phyloP scores from a whole-genome alignment of 2,329 filamentous ascomycete species.

The Talaromyces funiculosus region DNA sequence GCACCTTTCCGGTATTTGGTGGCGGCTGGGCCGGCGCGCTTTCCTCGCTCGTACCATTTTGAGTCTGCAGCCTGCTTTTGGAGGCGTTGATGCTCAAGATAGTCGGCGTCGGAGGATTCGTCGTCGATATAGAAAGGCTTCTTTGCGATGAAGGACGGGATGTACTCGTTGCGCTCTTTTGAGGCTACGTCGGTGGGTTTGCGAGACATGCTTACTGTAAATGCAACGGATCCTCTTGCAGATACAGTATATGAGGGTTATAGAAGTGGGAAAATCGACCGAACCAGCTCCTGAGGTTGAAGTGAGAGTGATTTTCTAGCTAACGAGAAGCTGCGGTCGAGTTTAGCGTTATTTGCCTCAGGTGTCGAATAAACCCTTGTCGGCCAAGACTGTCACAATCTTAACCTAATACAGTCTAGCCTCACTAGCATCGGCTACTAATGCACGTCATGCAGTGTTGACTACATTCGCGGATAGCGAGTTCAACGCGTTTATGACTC shows the following conservation, averaged over 20 bases:
- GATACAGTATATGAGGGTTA: background rate
- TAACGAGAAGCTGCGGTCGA: background rate
- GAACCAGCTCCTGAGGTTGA: background rate
- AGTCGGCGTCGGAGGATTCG: slow-evolving; percentile 70
- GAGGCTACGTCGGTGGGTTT: slow-evolving; percentile 50
- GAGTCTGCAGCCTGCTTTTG: slow-evolving; percentile 64
- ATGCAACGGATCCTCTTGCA: background rate
- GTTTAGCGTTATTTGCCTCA: background rate
- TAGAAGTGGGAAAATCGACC: background rate
- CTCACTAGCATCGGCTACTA: background rate
- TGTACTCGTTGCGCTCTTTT: slow-evolving; percentile 97
- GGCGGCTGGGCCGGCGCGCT: slow-evolving; percentile 75
- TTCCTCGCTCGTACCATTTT: slow-evolving; percentile 90
- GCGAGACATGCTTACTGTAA: slow-evolving; percentile 33
- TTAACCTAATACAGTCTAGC: background rate
- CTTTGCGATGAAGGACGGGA: slow-evolving; percentile 95
- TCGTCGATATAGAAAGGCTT: slow-evolving; percentile 92
- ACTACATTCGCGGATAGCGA: background rate
- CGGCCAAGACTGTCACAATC: background rate
- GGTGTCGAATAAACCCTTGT: background rate
- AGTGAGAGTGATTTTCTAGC: background rate
- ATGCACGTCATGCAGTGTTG: slow-evolving; percentile 16
- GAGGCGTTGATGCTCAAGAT: slow-evolving; percentile 92
- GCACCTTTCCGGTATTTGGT: slow-evolving; percentile 98
- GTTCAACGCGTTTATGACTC: background rate